Evolutionary conservation across 2,329 filamentous ascomycete species (phyloP), one percentile per base, ranked within the genome.

Genomic region (Pestalotiopsis sp.): DNA sequence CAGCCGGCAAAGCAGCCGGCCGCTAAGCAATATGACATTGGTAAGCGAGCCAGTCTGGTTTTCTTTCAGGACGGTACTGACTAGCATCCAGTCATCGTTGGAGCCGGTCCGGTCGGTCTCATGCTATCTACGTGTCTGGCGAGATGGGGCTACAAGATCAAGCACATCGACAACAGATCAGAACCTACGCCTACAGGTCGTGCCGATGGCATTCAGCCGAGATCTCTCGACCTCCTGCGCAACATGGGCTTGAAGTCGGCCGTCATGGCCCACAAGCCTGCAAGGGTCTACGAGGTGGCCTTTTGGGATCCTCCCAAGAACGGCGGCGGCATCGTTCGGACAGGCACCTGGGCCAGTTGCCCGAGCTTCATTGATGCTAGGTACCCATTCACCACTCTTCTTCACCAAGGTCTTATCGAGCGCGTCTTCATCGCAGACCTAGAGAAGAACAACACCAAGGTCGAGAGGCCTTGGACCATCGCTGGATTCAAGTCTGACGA

Each of bases 101-200:
- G 95, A 72, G 95, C 95, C 68, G 95, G 95, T 17, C 95, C 95
- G 4, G 94, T 95, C 56, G 95, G 95, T 67, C 88, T 97, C 69
- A 91, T 97, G 82, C 87, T 97, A 27, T 96, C 94, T 9, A 94
- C 94, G 38, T 95, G 93, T 78, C 87, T 98, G 70, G 93, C 93
- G 70, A 87, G 94, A 83, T 97, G 94, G 93, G 95, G 95, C 23
- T 98, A 97, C 85, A 94, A 90, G 80, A 93, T 98, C 80, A 97
- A 95, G 85, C 94, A 97, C 82, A 94, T 97, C 77, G 95, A 97
- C 82, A 97, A 97, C 81, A 88, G 94, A 69, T 86, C 93, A 2
- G 92, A 95, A 76, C 94, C 94, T 17, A 97, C 94, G 13, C 77
- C 89, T 2, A 97, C 94, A 23, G 94, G 94, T 66, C 92, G 94